Evolutionary conservation across 306 rosid species (phyloP).

Genomic region (Elaeagnus macrophylla): DNA sequence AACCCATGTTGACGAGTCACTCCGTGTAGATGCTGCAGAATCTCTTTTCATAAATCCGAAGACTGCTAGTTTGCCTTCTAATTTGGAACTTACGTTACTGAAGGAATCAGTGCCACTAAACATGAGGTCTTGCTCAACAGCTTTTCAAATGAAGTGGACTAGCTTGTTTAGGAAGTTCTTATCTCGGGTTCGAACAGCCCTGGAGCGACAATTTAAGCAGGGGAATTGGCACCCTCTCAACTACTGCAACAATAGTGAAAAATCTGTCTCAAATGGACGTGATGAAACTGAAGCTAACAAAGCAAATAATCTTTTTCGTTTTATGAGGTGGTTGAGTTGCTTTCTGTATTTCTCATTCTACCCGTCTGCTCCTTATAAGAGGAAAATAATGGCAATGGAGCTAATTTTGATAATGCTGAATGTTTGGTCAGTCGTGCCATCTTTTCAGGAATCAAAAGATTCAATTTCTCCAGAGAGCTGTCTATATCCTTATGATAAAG

Average conservation of each 20-base stretch:
- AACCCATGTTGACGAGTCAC: constrained; percentile 86
- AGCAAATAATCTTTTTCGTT: constrained; percentile 69
- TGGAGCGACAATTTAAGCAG: constrained; percentile 89
- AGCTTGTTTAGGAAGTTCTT: constrained; percentile 90
- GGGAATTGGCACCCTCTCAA: constrained; percentile 66
- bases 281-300: constrained; percentile 35
- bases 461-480: constrained; percentile 28
- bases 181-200: constrained; percentile 81
- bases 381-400: constrained; percentile 94
- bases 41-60: constrained; percentile 82
- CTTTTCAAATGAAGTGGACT: constrained; percentile 98
- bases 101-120: constrained; percentile 85
- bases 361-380: constrained; percentile 97
- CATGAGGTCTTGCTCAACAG: constrained; percentile 91
- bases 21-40: constrained; percentile 96
- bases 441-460: constrained; percentile 28
- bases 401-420: constrained; percentile 73
- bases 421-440: constrained; percentile 65
- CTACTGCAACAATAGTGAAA: constrained; percentile 22
- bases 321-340: constrained; percentile 95
- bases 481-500: constrained; percentile 67
- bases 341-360: constrained; percentile 89
- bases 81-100: constrained; percentile 72
- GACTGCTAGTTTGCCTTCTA: constrained; percentile 86
- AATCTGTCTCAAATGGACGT: constrained; percentile 27